Percentiles rank a stretch among this genome's conserved stretches.
These are phyloP conservation scores for Zygosaccharomyces lentus DNA, from an alignment of 805 yeast species.

Conservation along the genomic window DNA sequence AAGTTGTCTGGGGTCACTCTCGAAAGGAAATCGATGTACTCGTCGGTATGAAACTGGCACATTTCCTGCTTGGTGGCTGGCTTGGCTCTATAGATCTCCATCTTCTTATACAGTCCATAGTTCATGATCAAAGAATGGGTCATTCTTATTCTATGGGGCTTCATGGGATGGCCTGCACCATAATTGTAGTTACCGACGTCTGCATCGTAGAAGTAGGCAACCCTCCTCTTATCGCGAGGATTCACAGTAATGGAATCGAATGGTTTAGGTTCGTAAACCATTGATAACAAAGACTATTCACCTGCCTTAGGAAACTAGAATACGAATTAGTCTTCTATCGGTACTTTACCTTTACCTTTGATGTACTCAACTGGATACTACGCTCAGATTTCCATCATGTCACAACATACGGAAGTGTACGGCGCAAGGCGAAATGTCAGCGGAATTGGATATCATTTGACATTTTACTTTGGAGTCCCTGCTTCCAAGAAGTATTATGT, in stretches of 20 bases:
- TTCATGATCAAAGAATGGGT: constrained; percentile 96
- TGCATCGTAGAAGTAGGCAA: constrained; percentile 78
- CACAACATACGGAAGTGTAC: not conserved
- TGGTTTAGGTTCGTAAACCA: constrained; percentile 52
- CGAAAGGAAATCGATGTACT: constrained; percentile 86
- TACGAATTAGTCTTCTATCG: not conserved
- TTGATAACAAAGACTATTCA: constrained; percentile 14
- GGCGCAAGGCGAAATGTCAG: not conserved
- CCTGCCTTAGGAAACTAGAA: not conserved
- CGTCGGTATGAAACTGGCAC: constrained; percentile 98
- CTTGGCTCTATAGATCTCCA: constrained; percentile 95
- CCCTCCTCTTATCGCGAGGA: constrained; percentile 49
- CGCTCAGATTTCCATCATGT: not conserved
- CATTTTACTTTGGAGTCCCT: too few species aligned
- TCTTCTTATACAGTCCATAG: constrained; percentile 91
- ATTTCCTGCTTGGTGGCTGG: constrained; percentile 97
- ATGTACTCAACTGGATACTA: not conserved
- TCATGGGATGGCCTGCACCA: constrained; percentile 99
- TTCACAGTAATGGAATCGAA: constrained; percentile 59
- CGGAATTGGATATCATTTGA: not conserved
- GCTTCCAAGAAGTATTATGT: too few species aligned
- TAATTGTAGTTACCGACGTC: constrained; percentile 98
- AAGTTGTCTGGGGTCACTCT: constrained; percentile 90
- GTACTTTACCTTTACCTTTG: not conserved
- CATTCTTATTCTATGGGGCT: constrained; percentile 98